Conservation (phyloP, 352 stramenopile genomes). For the Phytopythium mirpurense region DNA sequence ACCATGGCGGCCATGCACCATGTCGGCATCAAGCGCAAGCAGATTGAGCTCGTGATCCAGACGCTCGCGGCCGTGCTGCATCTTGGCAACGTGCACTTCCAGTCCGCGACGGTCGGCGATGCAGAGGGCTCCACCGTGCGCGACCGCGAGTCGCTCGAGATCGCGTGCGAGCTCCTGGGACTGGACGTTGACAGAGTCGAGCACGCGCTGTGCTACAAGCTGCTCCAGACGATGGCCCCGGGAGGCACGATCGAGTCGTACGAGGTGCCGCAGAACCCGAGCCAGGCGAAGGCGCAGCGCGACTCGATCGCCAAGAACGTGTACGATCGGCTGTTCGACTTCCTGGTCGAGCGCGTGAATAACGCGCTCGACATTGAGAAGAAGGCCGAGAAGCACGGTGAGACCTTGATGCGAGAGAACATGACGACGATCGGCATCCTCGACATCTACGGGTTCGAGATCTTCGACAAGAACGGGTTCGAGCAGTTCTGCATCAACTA, state of each 20-base stretch:
- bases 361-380: constrained; percentile 77
- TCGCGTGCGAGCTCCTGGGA: constrained; percentile 52
- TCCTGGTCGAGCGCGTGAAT: constrained; percentile 94
- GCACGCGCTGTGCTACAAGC: constrained; percentile 69
- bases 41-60: constrained; percentile 85
- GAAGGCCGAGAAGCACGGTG: constrained; percentile 4
- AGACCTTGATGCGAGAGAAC: constrained; percentile 1
- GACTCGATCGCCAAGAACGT: constrained; percentile 95
- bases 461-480: constrained; percentile 90
- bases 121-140: constrained; percentile 69
- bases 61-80: constrained; percentile 90
- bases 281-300: constrained; percentile 72
- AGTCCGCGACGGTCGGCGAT: constrained; percentile 49
- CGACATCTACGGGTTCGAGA: constrained; percentile 93
- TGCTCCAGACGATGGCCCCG: constrained; percentile 62
- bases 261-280: no score
- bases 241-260: constrained; percentile 48
- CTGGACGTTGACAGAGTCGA: constrained; percentile 54
- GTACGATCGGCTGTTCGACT: constrained; percentile 94
- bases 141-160: constrained; percentile 49
- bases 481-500: constrained; percentile 94
- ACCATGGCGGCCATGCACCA: constrained; percentile 57
- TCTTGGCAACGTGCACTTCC: constrained; percentile 90
- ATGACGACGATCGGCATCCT: constrained; percentile 89
- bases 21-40: constrained; percentile 80